Evolutionary conservation across 2,329 filamentous ascomycete genomes (phyloP), one percentile per base, ranked within the genome.

Genomic region (Fusarium hostae): DNA sequence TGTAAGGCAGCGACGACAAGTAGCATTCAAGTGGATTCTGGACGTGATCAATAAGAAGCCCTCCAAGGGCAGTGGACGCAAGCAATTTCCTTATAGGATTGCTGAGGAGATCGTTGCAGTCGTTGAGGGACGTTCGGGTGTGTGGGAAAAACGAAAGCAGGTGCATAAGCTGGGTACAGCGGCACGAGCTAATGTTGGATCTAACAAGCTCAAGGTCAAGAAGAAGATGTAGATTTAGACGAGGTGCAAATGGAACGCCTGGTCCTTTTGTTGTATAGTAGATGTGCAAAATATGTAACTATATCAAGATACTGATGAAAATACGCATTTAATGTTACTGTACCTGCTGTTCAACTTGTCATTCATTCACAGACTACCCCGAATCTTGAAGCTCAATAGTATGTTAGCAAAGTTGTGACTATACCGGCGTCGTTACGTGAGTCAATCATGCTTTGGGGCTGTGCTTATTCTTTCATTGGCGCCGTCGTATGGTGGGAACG

Each of bases 11-110:
- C 88, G 95, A 70, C 87, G 95, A 74, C 87, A 95, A 60, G 86
- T 86, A 55, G 95, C 95, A 4, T 92, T 98, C 73, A 85, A 88
- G 80, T 99, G 96, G 96, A 97, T 99, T 75, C 82, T 98, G 64
- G 91, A 94, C 70, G 88, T 90, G n/a, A 93, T 94, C 41, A 89
- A 89, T 70, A 96, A 94, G 86, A 91, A 92, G 83, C 89, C 88
- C 70, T 92, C 91, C 71, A 86, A 87, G 74, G 92, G 91, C 24
- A 92, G 89, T 77, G 93, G 93, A 11, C 88, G 88, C 64, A 87
- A 87, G 70, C 90, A 91, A 80, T 92, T 97, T 78, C 91, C 94
- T 15, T 86, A 91, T 76, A 87, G 93, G 60, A 88, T 98, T 68
- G 94, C 94, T 3, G 91, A 95, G 79, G 95, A 98, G 86, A 85